Percentiles rank a stretch among this genome's conserved stretches.
Conservation (phyloP, 2,329 filamentous ascomycete species). For the Ophiostoma ips region DNA sequence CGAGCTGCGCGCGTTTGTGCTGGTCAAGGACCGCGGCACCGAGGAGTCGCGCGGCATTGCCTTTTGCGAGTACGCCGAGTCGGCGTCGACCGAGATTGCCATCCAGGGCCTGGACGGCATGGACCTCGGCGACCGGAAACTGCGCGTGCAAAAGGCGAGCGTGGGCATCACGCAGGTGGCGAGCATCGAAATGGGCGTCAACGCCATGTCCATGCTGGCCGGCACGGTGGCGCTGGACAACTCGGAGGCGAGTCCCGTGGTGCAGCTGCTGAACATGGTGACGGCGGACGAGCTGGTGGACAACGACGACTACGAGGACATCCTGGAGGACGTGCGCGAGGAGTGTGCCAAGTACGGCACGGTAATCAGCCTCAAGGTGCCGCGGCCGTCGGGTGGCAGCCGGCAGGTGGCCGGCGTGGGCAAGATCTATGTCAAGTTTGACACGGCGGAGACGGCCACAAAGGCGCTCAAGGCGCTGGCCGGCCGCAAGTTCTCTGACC, state of each 20-base stretch:
- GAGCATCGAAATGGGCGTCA: conserved; percentile 88
- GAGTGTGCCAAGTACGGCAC: conserved; percentile 86
- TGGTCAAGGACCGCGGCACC: conserved; percentile 75
- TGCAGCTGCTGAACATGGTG: conserved; percentile 97
- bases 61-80: conserved; percentile 87
- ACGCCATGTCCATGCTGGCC: conserved; percentile 94
- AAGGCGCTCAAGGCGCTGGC: conserved; percentile 83
- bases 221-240: conserved; percentile 69
- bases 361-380: conserved; percentile 82
- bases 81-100: conserved; percentile 64
- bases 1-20: conserved; percentile 77
- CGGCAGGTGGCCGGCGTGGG: conserved; percentile 80
- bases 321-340: conserved; percentile 83
- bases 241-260: conserved; percentile 62
- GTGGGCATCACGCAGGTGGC: conserved; percentile 87
- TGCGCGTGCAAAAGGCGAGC: conserved; percentile 80
- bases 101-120: conserved; percentile 87
- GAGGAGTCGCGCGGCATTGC: conserved; percentile 90
- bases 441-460: conserved; percentile 59
- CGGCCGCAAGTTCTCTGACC: conserved; percentile 87
- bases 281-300: conserved; percentile 90
- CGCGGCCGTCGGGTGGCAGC: conserved; percentile 68
- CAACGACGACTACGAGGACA: conserved; percentile 89
- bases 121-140: conserved; percentile 73
- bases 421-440: conserved; percentile 96